Evolutionary conservation across 108 stramenopile species (phyloP).

Genomic region (Aurantiochytrium sp.): DNA sequence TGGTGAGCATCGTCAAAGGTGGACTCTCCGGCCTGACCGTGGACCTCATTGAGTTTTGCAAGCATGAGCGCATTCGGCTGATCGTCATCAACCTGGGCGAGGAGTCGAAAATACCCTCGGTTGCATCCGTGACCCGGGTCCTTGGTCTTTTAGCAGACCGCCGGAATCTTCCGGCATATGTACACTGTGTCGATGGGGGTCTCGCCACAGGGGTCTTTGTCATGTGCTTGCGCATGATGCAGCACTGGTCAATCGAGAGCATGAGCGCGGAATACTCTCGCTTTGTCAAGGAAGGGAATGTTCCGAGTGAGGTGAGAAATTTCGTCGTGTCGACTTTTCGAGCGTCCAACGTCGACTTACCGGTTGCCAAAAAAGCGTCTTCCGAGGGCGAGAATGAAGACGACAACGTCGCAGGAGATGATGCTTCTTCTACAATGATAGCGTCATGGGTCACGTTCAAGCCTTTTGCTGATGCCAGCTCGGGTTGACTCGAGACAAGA

Average conservation of each 20-base stretch:
- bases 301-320: neutral
- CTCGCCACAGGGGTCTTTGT: neutral
- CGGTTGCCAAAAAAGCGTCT: neutral
- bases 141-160: neutral
- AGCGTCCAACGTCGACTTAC: neutral
- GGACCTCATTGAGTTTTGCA: constrained; percentile 10
- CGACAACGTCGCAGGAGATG: too few relatives aligned
- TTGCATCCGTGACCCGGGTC: neutral
- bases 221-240: neutral
- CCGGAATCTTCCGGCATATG: neutral
- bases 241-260: neutral
- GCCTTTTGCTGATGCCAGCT: too few relatives aligned
- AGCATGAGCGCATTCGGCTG: neutral
- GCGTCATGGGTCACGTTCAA: too few relatives aligned
- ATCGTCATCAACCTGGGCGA: neutral
- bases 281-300: neutral
- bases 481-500: too few relatives aligned
- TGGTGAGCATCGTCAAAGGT: neutral
- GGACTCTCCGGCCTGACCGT: neutral
- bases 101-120: neutral
- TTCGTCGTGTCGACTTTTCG: neutral
- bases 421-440: too few relatives aligned
- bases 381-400: neutral
- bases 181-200: neutral
- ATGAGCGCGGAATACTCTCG: neutral